Percentiles rank a stretch among this genome's conserved stretches.
Evolutionary conservation across 2,329 filamentous ascomycete genomes (phyloP).

Genomic region (Amauroascus verrucosus): DNA sequence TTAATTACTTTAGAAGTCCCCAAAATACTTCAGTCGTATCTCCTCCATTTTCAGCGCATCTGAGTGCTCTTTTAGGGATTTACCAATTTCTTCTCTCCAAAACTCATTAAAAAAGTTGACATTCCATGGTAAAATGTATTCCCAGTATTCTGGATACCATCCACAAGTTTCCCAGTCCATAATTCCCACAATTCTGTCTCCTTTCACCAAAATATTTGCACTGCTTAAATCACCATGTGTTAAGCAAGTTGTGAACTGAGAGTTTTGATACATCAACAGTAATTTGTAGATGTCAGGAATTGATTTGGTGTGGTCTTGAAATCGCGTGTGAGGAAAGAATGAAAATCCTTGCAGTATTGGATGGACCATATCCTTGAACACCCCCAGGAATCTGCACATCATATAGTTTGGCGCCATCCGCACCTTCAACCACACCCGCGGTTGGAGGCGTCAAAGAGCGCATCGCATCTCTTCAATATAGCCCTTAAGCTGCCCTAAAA

Average conservation of each 20-base stretch:
- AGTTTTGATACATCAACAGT: conserved; percentile 1
- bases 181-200: conserved; percentile 36
- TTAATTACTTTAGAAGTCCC: conserved; percentile 27
- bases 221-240: conserved; percentile 17
- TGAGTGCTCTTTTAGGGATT: conserved; percentile 31
- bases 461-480: conserved; percentile 17
- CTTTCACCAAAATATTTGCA: conserved; percentile 21
- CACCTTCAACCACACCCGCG: conserved; percentile 13
- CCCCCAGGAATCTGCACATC: conserved; percentile 21
- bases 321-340: conserved; percentile 1
- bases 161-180: conserved; percentile 38
- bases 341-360: conserved; percentile 7
- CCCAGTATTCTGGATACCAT: conserved; percentile 40
- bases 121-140: conserved; percentile 31
- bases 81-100: conserved; percentile 26
- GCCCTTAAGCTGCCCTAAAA: conserved; percentile 14
- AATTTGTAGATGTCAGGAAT: background rate
- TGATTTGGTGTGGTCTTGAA: conserved; percentile 8
- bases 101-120: conserved; percentile 23
- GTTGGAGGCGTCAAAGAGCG: conserved; percentile 14
- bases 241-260: conserved; percentile 1
- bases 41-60: conserved; percentile 36
- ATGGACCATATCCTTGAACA: conserved; percentile 4
- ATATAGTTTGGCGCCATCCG: conserved; percentile 19
- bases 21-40: conserved; percentile 32